phyloP scores from a whole-genome alignment of 1,139 yeast genomes.

The Meyerozyma athensensis region DNA sequence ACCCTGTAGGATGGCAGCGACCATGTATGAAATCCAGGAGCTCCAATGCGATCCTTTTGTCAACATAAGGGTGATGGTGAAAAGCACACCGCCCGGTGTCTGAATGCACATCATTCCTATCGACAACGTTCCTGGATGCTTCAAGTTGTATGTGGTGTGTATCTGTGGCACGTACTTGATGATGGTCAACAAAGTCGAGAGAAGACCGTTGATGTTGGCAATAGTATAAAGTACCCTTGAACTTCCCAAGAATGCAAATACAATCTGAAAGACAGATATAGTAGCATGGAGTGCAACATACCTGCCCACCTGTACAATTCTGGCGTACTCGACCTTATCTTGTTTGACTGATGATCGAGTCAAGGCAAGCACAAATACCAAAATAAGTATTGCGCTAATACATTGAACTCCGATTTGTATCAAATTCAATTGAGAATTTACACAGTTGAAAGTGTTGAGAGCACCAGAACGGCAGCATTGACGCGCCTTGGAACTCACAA shows the following conservation, averaged over 20 bases:
- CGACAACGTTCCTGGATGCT: conserved; percentile 79
- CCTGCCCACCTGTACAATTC: conserved; percentile 39
- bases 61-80: conserved; percentile 65
- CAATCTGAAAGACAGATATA: conserved; percentile 30
- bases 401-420: conserved; percentile 70
- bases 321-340: conserved; percentile 39
- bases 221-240: conserved; percentile 23
- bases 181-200: conserved; percentile 59
- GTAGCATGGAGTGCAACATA: conserved; percentile 33
- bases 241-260: conserved; percentile 23
- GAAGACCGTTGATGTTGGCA: conserved; percentile 60
- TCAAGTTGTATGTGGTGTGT: conserved; percentile 59
- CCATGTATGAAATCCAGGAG: conserved; percentile 75
- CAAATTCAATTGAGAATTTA: conserved; percentile 64
- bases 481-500: conserved; percentile 54
- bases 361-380: conserved; percentile 47
- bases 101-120: conserved; percentile 81
- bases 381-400: conserved; percentile 56
- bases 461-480: conserved; percentile 44
- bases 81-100: conserved; percentile 84
- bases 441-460: conserved; percentile 53
- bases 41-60: conserved; percentile 85
- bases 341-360: conserved; percentile 46
- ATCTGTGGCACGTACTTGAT: conserved; percentile 82
- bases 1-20: conserved; percentile 69